Conservation (phyloP, 1,139 yeast genomes). For the Tardiomyces digboiensis region DNA sequence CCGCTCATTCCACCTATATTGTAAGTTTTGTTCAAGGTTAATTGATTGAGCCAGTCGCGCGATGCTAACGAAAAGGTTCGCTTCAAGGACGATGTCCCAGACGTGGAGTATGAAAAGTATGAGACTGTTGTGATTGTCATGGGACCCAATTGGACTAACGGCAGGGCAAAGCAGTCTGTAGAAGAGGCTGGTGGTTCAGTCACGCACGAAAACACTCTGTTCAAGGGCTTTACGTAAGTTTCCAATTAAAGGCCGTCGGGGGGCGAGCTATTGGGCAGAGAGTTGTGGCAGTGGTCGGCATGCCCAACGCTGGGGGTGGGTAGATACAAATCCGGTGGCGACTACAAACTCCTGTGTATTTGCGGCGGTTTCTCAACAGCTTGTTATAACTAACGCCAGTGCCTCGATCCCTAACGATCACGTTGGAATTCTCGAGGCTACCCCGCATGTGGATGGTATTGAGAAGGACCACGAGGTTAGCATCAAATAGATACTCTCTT, state of each 20-base stretch:
- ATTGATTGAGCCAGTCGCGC: too few relatives aligned
- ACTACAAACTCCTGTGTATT: too few relatives aligned
- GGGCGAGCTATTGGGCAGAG: too few relatives aligned
- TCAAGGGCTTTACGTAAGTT: slow-evolving; percentile 18
- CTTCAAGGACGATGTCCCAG: slow-evolving; percentile 13
- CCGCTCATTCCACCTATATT: too few relatives aligned
- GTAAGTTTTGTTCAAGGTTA: too few relatives aligned
- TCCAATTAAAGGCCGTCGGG: too few relatives aligned
- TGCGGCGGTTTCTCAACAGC: too few relatives aligned
- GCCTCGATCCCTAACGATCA: slow-evolving; percentile 16
- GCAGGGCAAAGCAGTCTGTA: slow-evolving; percentile 10
- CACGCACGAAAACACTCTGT: slow-evolving; percentile 15
- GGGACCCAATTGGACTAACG: slow-evolving; percentile 2
- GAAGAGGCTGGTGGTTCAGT: slow-evolving; percentile 16
- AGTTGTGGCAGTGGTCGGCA: too few relatives aligned
- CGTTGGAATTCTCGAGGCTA: slow-evolving; percentile 13
- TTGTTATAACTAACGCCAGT: neutral
- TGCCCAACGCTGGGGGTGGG: too few relatives aligned
- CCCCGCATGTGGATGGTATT: slow-evolving; percentile 17
- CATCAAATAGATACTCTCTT: too few relatives aligned
- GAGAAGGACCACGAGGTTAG: slow-evolving; percentile 21
- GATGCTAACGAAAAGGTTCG: too few relatives aligned
- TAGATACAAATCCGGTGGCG: too few relatives aligned
- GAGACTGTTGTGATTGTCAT: neutral
- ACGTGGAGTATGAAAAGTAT: slow-evolving; percentile 12